Evolutionary conservation across 1,284 basidiomycete species (phyloP), one percentile per base, ranked within the genome.

Genomic region (Microbotryum intermedium): DNA sequence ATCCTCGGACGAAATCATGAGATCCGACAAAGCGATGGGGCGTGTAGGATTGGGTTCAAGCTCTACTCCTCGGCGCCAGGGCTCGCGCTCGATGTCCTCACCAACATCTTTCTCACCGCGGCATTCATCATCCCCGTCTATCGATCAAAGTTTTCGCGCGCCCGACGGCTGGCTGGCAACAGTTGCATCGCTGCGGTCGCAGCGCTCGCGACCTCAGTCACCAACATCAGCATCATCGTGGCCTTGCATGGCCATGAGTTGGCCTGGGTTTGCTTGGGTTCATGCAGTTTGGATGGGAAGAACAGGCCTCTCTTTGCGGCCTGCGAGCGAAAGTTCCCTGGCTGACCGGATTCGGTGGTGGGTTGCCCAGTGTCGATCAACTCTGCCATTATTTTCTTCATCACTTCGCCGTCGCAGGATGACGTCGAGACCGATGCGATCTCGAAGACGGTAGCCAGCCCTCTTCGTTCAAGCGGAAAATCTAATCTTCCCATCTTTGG

Each of bases 231-330:
- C 23, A 70, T 82, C 18, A 73, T 84, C 46, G 79, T 79, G 9
- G 45, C 78, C 29, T 70, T 81, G 71, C 71, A 81, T 45, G 82
- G 82, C 8, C 70, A 74, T 39, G 77, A 83, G 68, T 74, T 80
- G 13, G 80, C 77, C 6, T 82, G 79, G 79, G 76, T 83, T 20
- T 82, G 81, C 67, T 74, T 84, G 2, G 77, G 76, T 16, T 77
- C 77, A 58, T 83, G 82, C 64, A 78, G 78, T n/a, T n/a, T n/a
- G n/a, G n/a, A n/a, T n/a, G n/a, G n/a, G n/a, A n/a, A n/a, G n/a
- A n/a, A n/a, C n/a, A n/a, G n/a, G n/a, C n/a, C n/a, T n/a, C n/a
- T n/a, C n/a, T n/a, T n/a, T n/a, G n/a, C n/a, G n/a, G n/a, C n/a
- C n/a, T n/a, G n/a, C n/a, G n/a, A n/a, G n/a, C n/a, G n/a, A n/a